Evolutionary conservation across 352 stramenopile genomes (phyloP).

Genomic region (Thalassiosira livingstoniorum): DNA sequence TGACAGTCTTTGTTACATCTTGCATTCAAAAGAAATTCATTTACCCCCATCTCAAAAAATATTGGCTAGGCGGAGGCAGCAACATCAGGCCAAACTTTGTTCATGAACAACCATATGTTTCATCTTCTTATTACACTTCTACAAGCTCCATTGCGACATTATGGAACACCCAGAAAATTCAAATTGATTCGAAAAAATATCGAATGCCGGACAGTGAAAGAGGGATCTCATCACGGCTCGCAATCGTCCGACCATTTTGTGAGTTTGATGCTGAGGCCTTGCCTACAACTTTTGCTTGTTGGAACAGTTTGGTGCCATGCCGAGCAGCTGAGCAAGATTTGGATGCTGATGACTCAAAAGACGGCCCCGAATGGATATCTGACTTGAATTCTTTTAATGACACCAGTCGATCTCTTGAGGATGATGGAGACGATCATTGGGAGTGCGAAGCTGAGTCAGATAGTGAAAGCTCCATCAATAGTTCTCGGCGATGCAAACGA

Average conservation of each 20-base stretch:
- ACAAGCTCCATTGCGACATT: constrained; percentile 32
- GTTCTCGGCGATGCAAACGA: constrained; percentile 33
- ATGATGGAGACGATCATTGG: constrained; percentile 43
- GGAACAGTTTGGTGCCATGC: constrained; percentile 57
- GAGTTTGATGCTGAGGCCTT: constrained; percentile 54
- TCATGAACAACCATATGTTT: constrained; percentile 56
- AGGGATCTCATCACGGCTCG: constrained; percentile 27
- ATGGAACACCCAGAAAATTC: constrained; percentile 10
- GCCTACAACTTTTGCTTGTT: constrained; percentile 50
- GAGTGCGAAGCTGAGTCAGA: constrained; percentile 34
- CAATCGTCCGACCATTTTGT: constrained; percentile 56
- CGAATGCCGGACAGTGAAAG: constrained; percentile 34
- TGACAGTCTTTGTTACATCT: constrained; percentile 1
- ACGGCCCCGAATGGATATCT: constrained; percentile 47
- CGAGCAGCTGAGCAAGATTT: constrained; percentile 44
- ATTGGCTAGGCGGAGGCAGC: not conserved
- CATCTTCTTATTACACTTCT: constrained; percentile 51
- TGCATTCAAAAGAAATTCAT: constrained; percentile 12
- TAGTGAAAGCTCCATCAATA: constrained; percentile 7
- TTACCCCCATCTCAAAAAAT: not conserved
- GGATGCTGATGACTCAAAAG: constrained; percentile 31
- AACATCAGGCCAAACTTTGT: constrained; percentile 43
- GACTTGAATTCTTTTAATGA: constrained; percentile 50
- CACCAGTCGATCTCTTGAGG: constrained; percentile 19
- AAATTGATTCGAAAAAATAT: constrained; percentile 41